Base-by-base conservation (phyloP, 176 grass and related monocot species). In the Juncus inflexus region DNA sequence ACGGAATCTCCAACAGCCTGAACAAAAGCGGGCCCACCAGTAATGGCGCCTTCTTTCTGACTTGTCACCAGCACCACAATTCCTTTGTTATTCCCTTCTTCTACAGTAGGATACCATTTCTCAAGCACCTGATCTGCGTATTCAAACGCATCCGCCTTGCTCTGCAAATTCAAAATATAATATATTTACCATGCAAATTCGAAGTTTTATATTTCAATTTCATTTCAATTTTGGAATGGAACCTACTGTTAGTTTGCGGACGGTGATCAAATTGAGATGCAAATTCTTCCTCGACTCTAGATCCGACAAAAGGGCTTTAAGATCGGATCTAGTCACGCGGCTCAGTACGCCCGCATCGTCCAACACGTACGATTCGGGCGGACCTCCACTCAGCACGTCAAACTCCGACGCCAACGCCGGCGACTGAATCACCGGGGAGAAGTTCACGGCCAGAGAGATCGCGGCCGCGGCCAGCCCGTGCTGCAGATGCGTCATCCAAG, bases 11-110 rank as follows among this genome's bases (percentile, higher is more conserved):
- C 80, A 59, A 99, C 80, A 14, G 94, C 88, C 78, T 92, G 10
- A 37, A 99, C 39, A 66, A 92, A 99, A 53, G 73, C 83, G 2
- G 94, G 94, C 10, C 94, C 94, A 8, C 94, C 94, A 11, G 94
- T 99, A 55, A 99, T 75, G 66, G 94, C 94, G 7, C 94, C 94
- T 80, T 99, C 94, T 81, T 99, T 99, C 80, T 99, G 94, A 78
- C 80, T 92, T 52, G 94, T 99, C 80, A 99, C 79, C 51, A 99
- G 86, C 60, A 99, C 83, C 47, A 99, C 80, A 77, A 99, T 69
- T 65, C 88, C 94, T 67, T 99, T 99, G 83, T 92, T 99, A 78
- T 50, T 99, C 6, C 94, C 94, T 54, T 82, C 78, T 82, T 99
- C 85, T 6, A 99, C 40, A 68, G 88, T 92, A 12, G 94, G 89